Evolutionary conservation across 2,329 filamentous ascomycete species (phyloP).

Genomic region (Paecilomyces fulvus): DNA sequence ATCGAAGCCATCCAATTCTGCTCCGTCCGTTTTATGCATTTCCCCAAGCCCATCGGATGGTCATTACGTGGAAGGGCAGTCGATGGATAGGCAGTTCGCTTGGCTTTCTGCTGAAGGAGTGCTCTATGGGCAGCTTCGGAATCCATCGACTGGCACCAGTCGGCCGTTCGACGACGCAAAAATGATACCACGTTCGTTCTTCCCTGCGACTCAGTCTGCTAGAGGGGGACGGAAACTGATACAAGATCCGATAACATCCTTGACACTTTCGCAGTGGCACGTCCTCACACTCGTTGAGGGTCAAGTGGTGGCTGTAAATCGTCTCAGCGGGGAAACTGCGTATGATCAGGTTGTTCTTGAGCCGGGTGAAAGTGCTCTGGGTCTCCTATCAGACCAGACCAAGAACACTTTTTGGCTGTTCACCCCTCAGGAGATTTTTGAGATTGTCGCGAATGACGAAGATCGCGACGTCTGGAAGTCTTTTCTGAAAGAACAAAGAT

Average conservation of each 20-base stretch:
- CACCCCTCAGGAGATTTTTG: slow-evolving; percentile 82
- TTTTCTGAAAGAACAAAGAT: slow-evolving; percentile 77
- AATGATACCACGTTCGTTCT: slow-evolving; percentile 63
- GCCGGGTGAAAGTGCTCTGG: slow-evolving; percentile 68
- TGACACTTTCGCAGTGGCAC: slow-evolving; percentile 90
- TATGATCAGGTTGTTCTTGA: slow-evolving; percentile 84
- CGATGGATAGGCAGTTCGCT: slow-evolving; percentile 58
- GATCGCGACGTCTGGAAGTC: slow-evolving; percentile 92
- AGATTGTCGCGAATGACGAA: slow-evolving; percentile 84
- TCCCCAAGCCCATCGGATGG: slow-evolving; percentile 63
- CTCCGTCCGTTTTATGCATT: slow-evolving; percentile 61
- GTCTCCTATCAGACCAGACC: slow-evolving; percentile 77
- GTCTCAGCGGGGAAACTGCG: slow-evolving; percentile 74
- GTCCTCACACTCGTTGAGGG: slow-evolving; percentile 75
- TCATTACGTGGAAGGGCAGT: slow-evolving; percentile 43
- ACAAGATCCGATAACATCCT: slow-evolving; percentile 66
- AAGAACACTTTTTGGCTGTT: slow-evolving; percentile 98
- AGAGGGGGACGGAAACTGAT: slow-evolving; percentile 56
- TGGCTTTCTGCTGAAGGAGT: slow-evolving; percentile 87
- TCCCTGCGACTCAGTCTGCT: slow-evolving; percentile 59
- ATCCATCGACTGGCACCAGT: slow-evolving; percentile 57
- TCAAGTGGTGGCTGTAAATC: slow-evolving; percentile 74
- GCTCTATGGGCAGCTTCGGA: slow-evolving; percentile 72
- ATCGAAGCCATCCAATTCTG: slow-evolving; percentile 48
- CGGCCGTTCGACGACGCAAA: slow-evolving; percentile 73